Conservation (phyloP, 345 rosid species). For the Citropsis articulata region DNA sequence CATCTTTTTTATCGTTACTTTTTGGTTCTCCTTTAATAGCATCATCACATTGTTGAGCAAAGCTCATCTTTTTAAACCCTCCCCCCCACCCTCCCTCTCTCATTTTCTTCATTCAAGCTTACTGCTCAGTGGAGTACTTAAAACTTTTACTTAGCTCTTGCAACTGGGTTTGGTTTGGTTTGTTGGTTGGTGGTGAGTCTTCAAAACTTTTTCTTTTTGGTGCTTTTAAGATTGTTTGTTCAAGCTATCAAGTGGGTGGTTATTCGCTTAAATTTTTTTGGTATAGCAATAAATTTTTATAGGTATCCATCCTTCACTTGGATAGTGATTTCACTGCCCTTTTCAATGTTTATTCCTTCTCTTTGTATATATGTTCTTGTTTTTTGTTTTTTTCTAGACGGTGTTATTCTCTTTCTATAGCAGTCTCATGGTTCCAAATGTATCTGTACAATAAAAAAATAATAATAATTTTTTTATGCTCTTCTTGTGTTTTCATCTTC, state of each 20-base stretch:
- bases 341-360: constrained; percentile 95
- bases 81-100: neutral
- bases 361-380: constrained; percentile 47
- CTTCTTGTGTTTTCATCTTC: constrained; percentile 43
- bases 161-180: neutral
- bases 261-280: neutral
- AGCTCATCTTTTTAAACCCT: constrained; percentile 26
- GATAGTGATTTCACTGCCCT: constrained; percentile 85
- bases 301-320: constrained; percentile 25
- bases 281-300: constrained; percentile 29
- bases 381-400: constrained; percentile 38
- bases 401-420: constrained; percentile 33
- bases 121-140: neutral
- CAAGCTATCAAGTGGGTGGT: constrained; percentile 23
- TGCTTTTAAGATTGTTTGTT: neutral
- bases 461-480: constrained; percentile 16
- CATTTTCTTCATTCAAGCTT: constrained; percentile 10
- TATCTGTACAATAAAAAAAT: constrained; percentile 5
- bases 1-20: constrained; percentile 20
- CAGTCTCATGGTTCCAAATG: constrained; percentile 29
- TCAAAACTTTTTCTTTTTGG: constrained; percentile 1
- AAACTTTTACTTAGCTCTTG: neutral
- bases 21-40: constrained; percentile 16
- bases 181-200: constrained; percentile 35
- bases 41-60: constrained; percentile 14